A percentile compares a stretch with the other conserved stretches of the same genome.
Conservation (phyloP, 805 yeast genomes). For the Kodamaea laetipori region DNA sequence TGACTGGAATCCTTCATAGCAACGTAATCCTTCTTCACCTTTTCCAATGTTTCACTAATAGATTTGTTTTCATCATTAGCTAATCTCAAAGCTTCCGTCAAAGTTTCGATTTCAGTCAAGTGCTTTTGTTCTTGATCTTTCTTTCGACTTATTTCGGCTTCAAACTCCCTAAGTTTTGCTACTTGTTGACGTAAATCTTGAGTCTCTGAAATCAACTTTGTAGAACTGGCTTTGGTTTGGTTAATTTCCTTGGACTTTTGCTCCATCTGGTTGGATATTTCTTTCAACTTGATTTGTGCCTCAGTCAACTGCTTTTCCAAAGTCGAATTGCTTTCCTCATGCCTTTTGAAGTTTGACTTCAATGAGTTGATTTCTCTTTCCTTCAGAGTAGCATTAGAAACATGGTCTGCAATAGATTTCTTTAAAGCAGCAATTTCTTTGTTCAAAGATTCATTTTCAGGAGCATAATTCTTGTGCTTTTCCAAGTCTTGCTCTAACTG, state of each 20-base stretch:
- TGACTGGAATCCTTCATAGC: constrained; percentile 2
- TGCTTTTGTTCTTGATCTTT: constrained; percentile 8
- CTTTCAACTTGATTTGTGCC: constrained; percentile 17
- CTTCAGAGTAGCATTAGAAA: constrained; percentile 13
- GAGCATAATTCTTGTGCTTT: constrained; percentile 10
- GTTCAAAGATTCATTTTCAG: constrained; percentile 15
- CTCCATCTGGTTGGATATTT: constrained; percentile 20
- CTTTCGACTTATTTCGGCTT: constrained; percentile 11
- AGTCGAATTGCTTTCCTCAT: constrained; percentile 16
- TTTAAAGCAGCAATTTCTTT: constrained; percentile 18
- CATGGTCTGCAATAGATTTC: constrained; percentile 15
- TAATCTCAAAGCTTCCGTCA: constrained; percentile 11
- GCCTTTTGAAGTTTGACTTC: constrained; percentile 15
- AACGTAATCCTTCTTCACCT: constrained; percentile 25
- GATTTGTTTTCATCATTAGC: constrained; percentile 13
- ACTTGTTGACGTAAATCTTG: constrained; percentile 14
- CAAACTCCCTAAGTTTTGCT: constrained; percentile 9
- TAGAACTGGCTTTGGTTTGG: constrained; percentile 13
- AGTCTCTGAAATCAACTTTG: constrained; percentile 18
- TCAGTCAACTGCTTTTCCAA: constrained; percentile 20
- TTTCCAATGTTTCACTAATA: constrained; percentile 14
- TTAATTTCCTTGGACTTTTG: constrained; percentile 26
- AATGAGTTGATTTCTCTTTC: constrained; percentile 19
- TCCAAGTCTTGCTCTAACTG: constrained; percentile 16
- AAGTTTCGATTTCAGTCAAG: constrained; percentile 17